These are phyloP conservation scores for Calocera cornea DNA, from an alignment of 768 basidiomycete genomes.

Conservation along the genomic window DNA sequence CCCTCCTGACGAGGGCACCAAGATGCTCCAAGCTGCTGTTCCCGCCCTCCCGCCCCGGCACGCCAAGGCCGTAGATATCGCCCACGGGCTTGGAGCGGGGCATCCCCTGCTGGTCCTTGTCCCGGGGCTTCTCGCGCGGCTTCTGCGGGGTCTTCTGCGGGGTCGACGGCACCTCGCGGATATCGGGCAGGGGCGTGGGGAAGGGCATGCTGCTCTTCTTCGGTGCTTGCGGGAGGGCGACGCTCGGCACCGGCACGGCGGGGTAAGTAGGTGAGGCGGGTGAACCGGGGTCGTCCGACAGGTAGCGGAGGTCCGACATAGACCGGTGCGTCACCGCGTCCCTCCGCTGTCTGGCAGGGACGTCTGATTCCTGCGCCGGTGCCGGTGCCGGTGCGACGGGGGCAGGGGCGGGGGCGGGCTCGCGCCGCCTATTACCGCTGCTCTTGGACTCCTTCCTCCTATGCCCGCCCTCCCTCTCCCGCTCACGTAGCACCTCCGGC, in stretches of 20 bases:
- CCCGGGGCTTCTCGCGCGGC: background rate
- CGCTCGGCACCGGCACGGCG: background rate
- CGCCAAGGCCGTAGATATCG: background rate
- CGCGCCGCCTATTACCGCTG: conserved; percentile 33
- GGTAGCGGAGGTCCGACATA: background rate
- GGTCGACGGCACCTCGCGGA: background rate
- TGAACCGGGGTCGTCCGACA: background rate
- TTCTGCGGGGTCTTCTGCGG: conserved; percentile 4
- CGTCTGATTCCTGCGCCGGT: too few species aligned
- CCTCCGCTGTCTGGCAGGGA: background rate
- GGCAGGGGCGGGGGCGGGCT: background rate
- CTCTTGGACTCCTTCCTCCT: conserved; percentile 66
- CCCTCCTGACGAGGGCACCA: background rate
- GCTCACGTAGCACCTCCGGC: background rate
- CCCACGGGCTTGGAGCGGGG: background rate
- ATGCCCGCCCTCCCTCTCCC: background rate
- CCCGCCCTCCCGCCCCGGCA: background rate
- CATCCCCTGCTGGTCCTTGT: background rate
- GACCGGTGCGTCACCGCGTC: background rate
- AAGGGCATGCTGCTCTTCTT: background rate
- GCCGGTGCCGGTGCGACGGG: background rate
- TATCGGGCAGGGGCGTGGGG: background rate
- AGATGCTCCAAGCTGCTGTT: background rate
- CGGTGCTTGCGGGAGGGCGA: background rate
- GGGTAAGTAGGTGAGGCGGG: background rate